A percentile compares a stretch with the other conserved stretches of the same genome.
phyloP scores from a whole-genome alignment of 225 moss, liverwort and hornwort genomes.

The Marchantia polymorpha region DNA sequence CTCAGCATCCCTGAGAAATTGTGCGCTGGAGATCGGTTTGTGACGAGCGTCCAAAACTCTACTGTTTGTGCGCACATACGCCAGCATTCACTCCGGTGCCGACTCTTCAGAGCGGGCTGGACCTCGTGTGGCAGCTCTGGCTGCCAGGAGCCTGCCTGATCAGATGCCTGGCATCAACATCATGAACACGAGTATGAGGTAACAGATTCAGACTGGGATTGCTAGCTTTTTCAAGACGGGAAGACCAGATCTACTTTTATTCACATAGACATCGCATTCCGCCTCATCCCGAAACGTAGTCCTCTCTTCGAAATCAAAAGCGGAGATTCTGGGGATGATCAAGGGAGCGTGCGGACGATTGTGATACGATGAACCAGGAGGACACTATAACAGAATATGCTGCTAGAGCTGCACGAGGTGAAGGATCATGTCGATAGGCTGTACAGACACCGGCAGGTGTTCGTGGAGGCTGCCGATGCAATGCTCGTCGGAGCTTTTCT shows the following conservation, averaged over 20 bases:
- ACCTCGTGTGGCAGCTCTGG: background rate
- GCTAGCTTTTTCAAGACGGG: background rate
- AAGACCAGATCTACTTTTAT: background rate
- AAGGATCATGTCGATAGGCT: conserved; percentile 42
- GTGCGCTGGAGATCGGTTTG: background rate
- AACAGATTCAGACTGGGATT: background rate
- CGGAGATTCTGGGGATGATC: background rate
- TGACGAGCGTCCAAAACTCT: background rate
- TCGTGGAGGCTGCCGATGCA: conserved; percentile 50
- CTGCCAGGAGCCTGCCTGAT: background rate
- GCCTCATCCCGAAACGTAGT: background rate
- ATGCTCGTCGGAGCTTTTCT: conserved; percentile 47
- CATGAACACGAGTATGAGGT: background rate
- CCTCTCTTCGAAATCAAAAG: background rate
- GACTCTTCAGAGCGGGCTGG: background rate
- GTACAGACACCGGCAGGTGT: conserved; percentile 49
- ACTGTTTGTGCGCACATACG: background rate
- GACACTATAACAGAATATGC: background rate
- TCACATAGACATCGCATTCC: background rate
- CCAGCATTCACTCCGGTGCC: conserved; percentile 6
- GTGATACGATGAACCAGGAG: background rate
- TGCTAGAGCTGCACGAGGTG: conserved; percentile 30
- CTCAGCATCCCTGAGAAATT: background rate
- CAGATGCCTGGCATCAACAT: background rate
- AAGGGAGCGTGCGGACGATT: no score